Base-by-base conservation (phyloP, 2,329 filamentous ascomycete species). In the Colletotrichum echinochloae region DNA sequence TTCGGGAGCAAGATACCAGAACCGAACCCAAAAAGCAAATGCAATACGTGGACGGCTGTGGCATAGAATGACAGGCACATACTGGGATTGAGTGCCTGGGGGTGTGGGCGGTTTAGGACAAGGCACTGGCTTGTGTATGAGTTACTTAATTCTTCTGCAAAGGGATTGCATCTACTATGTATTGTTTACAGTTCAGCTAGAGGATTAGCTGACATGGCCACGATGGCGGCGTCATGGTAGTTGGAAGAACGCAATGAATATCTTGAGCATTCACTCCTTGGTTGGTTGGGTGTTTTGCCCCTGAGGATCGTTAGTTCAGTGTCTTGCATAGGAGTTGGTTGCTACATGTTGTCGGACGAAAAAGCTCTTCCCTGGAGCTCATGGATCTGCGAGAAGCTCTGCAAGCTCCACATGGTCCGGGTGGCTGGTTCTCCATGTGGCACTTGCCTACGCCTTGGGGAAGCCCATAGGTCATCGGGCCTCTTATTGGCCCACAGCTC, bases 81-180 rank as follows among this genome's bases (percentile, higher is more conserved):
- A 57, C 28, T 51, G 60, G 44, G 55, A 65, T 54, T 54, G 60
- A 49, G 57, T 71, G 70, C 51, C 60, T 39, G 41, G 20, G 30
- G 56, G 9, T n/a, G 46, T 28, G n/a, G 60, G 48, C 9, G 30
- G 46, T 64, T 69, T 49, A 55, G 65, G 68, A 67, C 65, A 52
- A 55, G 52, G 60, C 35, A 65, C 48, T 28, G 65, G 65, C 66
- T 70, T 70, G 65, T 71, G 65, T 71, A 70, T 65, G 69, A 71
- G 60, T 71, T 70, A 65, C n/a, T n/a, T 71, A 70, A 70, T 71
- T 70, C 49, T 65, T 64, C 60, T 59, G 65, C 69, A 70, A 71
- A 70, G 65, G 65, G 54, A 71, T 70, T 71, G 69, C 69, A 71
- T 70, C 61, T 71, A 46, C 60, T 71, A 71, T 71, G 69, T 71